Base-by-base conservation (phyloP, 2,329 filamentous ascomycete species). In the Rachicladosporium sp. region DNA sequence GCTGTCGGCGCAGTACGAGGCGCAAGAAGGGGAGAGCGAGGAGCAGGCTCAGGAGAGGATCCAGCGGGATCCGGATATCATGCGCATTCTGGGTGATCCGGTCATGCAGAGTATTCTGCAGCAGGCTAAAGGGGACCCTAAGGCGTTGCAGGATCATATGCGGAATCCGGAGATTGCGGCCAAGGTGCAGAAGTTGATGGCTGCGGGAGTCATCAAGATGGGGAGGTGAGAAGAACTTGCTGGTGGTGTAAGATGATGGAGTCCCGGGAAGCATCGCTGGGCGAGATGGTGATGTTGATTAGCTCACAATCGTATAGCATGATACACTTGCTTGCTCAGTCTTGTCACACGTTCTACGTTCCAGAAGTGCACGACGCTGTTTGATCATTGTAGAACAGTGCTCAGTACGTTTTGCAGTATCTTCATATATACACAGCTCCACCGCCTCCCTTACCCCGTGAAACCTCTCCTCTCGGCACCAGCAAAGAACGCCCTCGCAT, bases 81-180 rank as follows among this genome's bases (percentile, higher is more conserved):
- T 93, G 74, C 65, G 70, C 46, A 89, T 95, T 57, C 83, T 96
- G 66, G 80, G 88, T 62, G 91, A 98, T 58, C 91, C 91, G 10
- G 80, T 98, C 58, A 96, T 98, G 89, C 87, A 98, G 67, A 82
- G 82, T 50, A 95, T 95, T 50, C 76, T 96, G 41, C 88, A 96
- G 62, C 91, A 98, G 67, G 91, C 91, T 34, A 93, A 96, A 71
- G 78, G 77, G 40, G 84, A 98, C 56, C 91, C 91, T 11, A 82
- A 82, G 36, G 91, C 91, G 34, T 75, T 98, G 46, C 82, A 93
- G 60, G 89, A 98, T 63, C 93, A 98, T 65, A 94, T 98, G 84
- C 84, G 80, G 70, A 98, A 96, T 69, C 76, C 86, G 0, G 74
- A 71, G 43, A 83, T 98, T 51, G 74, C 79, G 44, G 75, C 75